These are phyloP conservation scores for Leccinum variicolor DNA, from an alignment of 768 basidiomycete species.

Conservation along the genomic window DNA sequence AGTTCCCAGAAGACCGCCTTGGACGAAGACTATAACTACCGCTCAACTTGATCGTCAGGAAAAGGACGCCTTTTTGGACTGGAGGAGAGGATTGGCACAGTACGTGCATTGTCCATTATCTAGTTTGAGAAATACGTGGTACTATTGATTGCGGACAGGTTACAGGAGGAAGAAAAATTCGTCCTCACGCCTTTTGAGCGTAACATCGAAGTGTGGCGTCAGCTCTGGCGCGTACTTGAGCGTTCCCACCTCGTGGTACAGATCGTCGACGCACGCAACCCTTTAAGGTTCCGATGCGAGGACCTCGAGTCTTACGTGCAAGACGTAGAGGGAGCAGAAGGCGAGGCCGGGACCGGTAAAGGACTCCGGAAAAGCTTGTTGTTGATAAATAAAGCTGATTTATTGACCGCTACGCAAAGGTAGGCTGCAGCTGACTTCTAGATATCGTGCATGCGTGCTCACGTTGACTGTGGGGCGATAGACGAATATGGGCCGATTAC, in stretches of 20 bases:
- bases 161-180: slow-evolving; percentile 84
- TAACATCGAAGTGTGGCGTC: slow-evolving; percentile 97
- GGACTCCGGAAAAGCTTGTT: slow-evolving; percentile 74
- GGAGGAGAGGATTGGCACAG: slow-evolving; percentile 91
- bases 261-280: slow-evolving; percentile 96
- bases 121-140: neutral
- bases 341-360: slow-evolving; percentile 72
- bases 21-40: slow-evolving; percentile 79
- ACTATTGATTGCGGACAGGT: slow-evolving; percentile 37
- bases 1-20: slow-evolving; percentile 86
- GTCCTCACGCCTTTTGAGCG: slow-evolving; percentile 96
- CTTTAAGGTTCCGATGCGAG: slow-evolving; percentile 86
- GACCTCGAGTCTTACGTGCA: slow-evolving; percentile 84
- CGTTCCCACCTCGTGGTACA: slow-evolving; percentile 92
- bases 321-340: slow-evolving; percentile 82
- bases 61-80: slow-evolving; percentile 86
- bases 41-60: slow-evolving; percentile 85
- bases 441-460: neutral
- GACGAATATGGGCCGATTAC: slow-evolving; percentile 87
- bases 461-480: slow-evolving; percentile 38
- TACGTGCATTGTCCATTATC: slow-evolving; percentile 39
- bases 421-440: slow-evolving; percentile 28
- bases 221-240: slow-evolving; percentile 96
- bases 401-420: slow-evolving; percentile 86
- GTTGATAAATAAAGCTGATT: slow-evolving; percentile 94